Base-by-base conservation (phyloP, 306 rosid genomes). In the Malus fusca region DNA sequence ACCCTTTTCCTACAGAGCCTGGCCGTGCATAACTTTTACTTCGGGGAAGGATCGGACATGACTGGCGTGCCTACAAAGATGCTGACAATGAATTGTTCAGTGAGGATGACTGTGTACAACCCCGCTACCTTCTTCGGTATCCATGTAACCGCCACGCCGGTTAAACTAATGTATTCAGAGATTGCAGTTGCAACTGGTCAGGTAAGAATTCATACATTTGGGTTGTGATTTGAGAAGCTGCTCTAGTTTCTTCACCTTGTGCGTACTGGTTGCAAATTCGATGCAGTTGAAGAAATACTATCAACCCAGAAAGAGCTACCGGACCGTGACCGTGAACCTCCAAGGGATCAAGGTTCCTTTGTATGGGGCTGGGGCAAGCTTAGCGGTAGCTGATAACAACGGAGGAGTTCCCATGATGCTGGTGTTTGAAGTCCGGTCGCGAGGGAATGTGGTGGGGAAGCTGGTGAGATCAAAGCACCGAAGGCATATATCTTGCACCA, bases 61-160 rank as follows among this genome's bases (percentile, higher is more conserved):
- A 94, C 95, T 6, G 98, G 97, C 63, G 97, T 94, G n/a, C 96
- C 93, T 53, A 87, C 95, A 37, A 94, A 90, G 92, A 79, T 94
- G 86, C 75, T 90, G 85, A 91, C 97, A 4, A 74, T 77, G 72
- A 94, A 94, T 66, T 91, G 95, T 69, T 88, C 98, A 2, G 78
- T 86, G 77, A 87, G 78, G 79, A 92, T 92, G 85, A 77, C 70
- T 22, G 83, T 92, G 65, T 84, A 86, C 79, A 94, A 94, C 82
- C 93, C 95, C n/a, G 96, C 97, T 65, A 74, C 93, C 3, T 91
- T 90, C 80, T 94, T 91, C 8, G 96, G 98, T 61, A 88, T 91
- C 75, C 87, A 85, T 74, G 95, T 88, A 43, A 84, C 85, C 83
- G 86, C 93, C 73, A 73, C 86, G 23, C 73, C 93, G 4, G 70